Evolutionary conservation across 176 grass and related monocot genomes (phyloP).

Genomic region (Ananas comosus): DNA sequence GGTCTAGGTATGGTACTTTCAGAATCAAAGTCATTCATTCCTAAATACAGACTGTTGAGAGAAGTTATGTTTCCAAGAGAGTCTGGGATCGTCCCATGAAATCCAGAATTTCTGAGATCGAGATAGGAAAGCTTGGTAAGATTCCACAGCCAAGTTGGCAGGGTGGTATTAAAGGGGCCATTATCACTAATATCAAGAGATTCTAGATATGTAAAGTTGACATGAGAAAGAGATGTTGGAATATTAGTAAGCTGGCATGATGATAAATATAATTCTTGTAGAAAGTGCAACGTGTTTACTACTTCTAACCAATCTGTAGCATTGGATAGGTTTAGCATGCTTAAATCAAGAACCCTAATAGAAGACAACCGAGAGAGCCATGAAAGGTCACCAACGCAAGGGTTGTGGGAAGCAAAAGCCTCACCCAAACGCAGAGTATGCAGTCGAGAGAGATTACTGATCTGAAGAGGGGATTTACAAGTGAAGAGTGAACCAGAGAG

Average conservation of each 20-base stretch:
- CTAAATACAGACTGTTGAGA: neutral
- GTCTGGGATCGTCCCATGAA: neutral
- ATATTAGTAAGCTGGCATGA: neutral
- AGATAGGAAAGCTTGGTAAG: constrained; percentile 8
- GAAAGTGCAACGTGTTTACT: too few relatives aligned
- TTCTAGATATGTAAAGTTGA: constrained; percentile 28
- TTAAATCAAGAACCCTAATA: constrained; percentile 6
- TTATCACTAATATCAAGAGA: neutral
- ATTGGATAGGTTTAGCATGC: neutral
- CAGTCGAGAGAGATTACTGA: neutral
- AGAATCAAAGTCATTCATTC: neutral
- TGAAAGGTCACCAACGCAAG: neutral
- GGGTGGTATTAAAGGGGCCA: constrained; percentile 1
- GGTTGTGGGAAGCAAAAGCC: rapidly evolving
- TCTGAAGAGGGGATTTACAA: neutral
- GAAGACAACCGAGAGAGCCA: constrained; percentile 21
- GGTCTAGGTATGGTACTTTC: neutral
- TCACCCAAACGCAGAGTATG: neutral
- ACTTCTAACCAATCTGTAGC: constrained; percentile 7
- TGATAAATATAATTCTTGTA: too few relatives aligned
- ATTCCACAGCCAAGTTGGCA: constrained; percentile 18
- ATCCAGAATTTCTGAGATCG: neutral
- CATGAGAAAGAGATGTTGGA: neutral
- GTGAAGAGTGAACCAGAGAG: neutral
- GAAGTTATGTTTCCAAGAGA: neutral